These are phyloP conservation scores for Neurospora terricola DNA, from an alignment of 495 filamentous ascomycete species.

Conservation along the genomic window DNA sequence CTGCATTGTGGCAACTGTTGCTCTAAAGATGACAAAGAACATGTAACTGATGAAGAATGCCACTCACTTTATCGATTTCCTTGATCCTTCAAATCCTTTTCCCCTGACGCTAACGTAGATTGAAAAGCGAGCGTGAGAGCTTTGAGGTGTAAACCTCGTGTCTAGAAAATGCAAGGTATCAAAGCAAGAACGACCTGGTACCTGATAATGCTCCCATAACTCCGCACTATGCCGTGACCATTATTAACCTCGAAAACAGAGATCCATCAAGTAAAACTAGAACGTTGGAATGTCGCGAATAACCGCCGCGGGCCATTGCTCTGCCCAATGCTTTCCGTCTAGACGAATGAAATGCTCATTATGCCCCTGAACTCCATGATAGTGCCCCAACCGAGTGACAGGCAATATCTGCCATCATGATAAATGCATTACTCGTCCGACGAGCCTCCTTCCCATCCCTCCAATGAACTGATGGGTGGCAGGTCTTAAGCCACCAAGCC, in stretches of 20 bases:
- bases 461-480: not conserved
- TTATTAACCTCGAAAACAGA: not conserved
- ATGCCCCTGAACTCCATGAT: not conserved
- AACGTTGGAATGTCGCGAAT: not conserved
- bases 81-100: not conserved
- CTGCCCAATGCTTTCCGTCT: not conserved
- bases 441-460: not conserved
- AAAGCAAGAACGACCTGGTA: not conserved
- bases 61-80: no score
- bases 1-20: not conserved
- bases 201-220: not conserved
- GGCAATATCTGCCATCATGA: not conserved
- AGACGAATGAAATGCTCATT: not conserved
- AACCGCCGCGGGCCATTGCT: not conserved
- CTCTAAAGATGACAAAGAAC: not conserved
- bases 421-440: not conserved
- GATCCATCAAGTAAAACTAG: not conserved
- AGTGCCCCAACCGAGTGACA: not conserved
- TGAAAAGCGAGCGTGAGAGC: not conserved
- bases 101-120: not conserved
- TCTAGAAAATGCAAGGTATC: not conserved
- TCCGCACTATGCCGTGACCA: not conserved
- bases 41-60: not conserved
- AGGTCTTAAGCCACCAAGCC: slow-evolving; percentile 7
- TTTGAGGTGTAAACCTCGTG: not conserved